Conservation (phyloP, 2,329 filamentous ascomycete species). For the Calonectria pauciramosa region DNA sequence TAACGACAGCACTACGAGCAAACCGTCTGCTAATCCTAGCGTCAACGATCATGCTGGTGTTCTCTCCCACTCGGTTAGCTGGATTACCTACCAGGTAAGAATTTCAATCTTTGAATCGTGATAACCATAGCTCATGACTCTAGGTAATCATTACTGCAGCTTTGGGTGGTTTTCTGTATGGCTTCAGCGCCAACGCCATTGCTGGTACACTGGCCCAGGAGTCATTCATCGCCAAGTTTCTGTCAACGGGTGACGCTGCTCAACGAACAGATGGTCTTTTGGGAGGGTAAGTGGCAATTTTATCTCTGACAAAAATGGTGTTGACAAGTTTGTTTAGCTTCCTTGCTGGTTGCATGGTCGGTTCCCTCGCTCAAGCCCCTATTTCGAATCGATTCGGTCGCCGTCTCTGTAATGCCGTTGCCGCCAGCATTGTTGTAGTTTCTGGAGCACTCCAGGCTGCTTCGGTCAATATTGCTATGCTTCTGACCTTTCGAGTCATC, state of each 20-base stretch:
- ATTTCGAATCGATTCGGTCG: slow-evolving; percentile 33
- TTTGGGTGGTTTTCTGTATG: slow-evolving; percentile 29
- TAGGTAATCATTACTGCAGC: slow-evolving; percentile 35
- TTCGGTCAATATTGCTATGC: slow-evolving; percentile 28
- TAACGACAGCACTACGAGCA: slow-evolving; percentile 16
- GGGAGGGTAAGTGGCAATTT: background rate
- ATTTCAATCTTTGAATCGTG: background rate
- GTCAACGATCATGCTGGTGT: slow-evolving; percentile 10
- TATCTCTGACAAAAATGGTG: background rate
- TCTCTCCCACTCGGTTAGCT: slow-evolving; percentile 29
- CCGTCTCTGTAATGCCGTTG: slow-evolving; percentile 26
- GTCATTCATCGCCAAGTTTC: slow-evolving; percentile 34
- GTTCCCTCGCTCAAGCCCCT: slow-evolving; percentile 32
- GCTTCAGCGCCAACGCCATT: slow-evolving; percentile 36
- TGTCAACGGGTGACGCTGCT: slow-evolving; percentile 23
- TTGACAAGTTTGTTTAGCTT: slow-evolving; percentile 17
- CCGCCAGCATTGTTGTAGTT: slow-evolving; percentile 26
- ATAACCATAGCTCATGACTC: background rate
- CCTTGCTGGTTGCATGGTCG: slow-evolving; percentile 30
- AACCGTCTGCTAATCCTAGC: slow-evolving; percentile 18
- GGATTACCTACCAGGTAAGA: slow-evolving; percentile 32
- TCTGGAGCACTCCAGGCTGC: slow-evolving; percentile 29
- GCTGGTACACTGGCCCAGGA: slow-evolving; percentile 35
- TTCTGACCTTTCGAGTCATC: slow-evolving; percentile 26
- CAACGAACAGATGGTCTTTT: slow-evolving; percentile 26